Conservation (phyloP, 352 stramenopile species). For the Pythium apleroticum region DNA sequence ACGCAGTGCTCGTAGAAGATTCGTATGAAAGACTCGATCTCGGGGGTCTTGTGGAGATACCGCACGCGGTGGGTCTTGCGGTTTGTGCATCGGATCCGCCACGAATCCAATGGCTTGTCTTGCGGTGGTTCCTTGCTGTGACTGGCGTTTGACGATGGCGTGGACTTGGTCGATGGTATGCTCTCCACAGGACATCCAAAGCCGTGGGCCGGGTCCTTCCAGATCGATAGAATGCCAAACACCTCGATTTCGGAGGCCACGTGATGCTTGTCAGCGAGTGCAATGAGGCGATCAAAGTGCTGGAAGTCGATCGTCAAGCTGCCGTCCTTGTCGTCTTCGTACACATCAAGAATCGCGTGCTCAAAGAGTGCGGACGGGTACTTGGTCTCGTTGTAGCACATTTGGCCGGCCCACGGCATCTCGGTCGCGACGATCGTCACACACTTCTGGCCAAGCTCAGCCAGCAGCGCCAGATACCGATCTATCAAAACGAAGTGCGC, state of each 20-base stretch:
- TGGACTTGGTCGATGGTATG: slow-evolving; percentile 11
- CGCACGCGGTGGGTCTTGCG: slow-evolving; percentile 55
- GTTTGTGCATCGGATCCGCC: slow-evolving; percentile 68
- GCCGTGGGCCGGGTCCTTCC: slow-evolving; percentile 52
- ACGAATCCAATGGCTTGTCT: slow-evolving; percentile 42
- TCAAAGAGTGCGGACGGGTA: slow-evolving; percentile 75
- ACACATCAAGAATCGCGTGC: slow-evolving; percentile 63
- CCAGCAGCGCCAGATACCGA: slow-evolving; percentile 53
- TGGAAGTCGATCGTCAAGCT: slow-evolving; percentile 60
- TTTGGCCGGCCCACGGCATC: slow-evolving; percentile 76
- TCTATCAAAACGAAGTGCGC: slow-evolving; percentile 68
- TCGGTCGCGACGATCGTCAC: slow-evolving; percentile 72
- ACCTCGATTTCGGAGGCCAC: slow-evolving; percentile 75
- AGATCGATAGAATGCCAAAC: slow-evolving; percentile 72
- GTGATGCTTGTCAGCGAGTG: slow-evolving; percentile 42
- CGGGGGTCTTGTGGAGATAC: slow-evolving; percentile 50
- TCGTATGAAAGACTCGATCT: slow-evolving; percentile 64
- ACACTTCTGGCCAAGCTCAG: slow-evolving; percentile 72
- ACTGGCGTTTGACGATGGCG: neutral
- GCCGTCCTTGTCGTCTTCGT: slow-evolving; percentile 32
- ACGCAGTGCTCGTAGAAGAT: slow-evolving; percentile 73
- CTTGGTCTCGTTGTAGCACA: slow-evolving; percentile 67
- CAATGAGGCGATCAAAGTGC: slow-evolving; percentile 67
- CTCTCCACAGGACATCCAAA: slow-evolving; percentile 61
- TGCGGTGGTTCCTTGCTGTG: neutral